Evolutionary conservation across 106 monocot genomes (phyloP).

Genomic region (Platanthera zijinensis): DNA sequence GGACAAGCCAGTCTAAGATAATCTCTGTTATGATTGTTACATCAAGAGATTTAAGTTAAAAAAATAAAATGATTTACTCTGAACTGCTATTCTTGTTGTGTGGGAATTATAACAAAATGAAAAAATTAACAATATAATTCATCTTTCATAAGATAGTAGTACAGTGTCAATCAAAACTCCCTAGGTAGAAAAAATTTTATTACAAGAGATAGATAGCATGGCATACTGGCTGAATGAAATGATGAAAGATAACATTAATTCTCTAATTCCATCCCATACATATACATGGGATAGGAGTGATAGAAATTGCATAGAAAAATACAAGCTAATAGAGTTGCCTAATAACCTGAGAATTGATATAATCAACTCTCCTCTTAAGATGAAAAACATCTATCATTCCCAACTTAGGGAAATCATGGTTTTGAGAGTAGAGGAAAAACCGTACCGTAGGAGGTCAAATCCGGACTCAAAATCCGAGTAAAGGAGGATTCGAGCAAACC

Average conservation of each 20-base stretch:
- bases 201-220: not conserved
- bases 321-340: too few species aligned
- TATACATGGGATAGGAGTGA: too few species aligned
- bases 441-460: too few species aligned
- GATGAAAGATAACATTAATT: not conserved
- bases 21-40: not conserved
- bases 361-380: too few species aligned
- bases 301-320: too few species aligned
- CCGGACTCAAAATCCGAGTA: too few species aligned
- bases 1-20: not conserved
- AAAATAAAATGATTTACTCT: not conserved
- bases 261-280: too few species aligned
- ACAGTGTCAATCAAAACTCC: not conserved
- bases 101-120: not conserved
- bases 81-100: not conserved
- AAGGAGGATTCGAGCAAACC: too few species aligned
- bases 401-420: too few species aligned
- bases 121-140: not conserved
- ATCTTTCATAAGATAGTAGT: not conserved
- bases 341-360: too few species aligned
- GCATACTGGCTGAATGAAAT: not conserved
- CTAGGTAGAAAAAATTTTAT: not conserved
- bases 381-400: too few species aligned
- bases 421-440: too few species aligned
- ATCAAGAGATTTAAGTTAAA: not conserved